Percentiles rank a stretch among this genome's conserved stretches.
Conservation (phyloP, 257 asterid species). For the Penstemon barbatus region DNA sequence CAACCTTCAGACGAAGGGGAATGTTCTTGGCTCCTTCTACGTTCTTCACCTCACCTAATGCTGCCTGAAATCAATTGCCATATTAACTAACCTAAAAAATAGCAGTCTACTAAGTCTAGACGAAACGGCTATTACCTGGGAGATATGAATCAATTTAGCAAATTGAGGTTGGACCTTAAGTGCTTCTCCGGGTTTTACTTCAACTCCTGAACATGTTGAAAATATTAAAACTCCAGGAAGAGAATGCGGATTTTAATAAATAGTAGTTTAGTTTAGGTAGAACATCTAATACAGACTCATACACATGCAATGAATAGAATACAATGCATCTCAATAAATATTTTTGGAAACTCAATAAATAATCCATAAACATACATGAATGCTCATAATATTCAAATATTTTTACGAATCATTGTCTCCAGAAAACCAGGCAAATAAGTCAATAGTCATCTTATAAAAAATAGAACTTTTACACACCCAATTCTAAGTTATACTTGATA, state of each 20-base stretch:
- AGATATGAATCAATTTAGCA: constrained; percentile 54
- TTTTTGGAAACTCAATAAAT: no score
- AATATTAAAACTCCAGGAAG: background rate
- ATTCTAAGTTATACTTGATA: no score
- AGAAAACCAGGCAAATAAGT: no score
- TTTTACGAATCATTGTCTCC: no score
- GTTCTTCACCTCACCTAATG: constrained; percentile 67
- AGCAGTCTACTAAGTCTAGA: background rate
- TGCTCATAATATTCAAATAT: no score
- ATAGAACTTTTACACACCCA: no score
- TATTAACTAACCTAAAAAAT: background rate
- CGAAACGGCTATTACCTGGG: constrained; percentile 51
- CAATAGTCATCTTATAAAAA: no score
- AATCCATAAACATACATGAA: no score
- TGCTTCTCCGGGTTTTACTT: constrained; percentile 59
- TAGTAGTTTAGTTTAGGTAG: background rate
- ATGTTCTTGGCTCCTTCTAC: constrained; percentile 41
- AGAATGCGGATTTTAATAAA: background rate
- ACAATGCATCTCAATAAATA: no score
- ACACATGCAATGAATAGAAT: no score
- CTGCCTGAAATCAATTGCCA: constrained; percentile 37
- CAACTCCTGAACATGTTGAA: constrained; percentile 48
- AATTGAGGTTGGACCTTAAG: constrained; percentile 45
- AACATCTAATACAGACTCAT: no score
- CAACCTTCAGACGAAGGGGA: constrained; percentile 49